Percentiles rank a stretch among this genome's conserved stretches.
These are phyloP conservation scores for Piper betle DNA, from an alignment of 164 flowering plant genomes.

Conservation along the genomic window DNA sequence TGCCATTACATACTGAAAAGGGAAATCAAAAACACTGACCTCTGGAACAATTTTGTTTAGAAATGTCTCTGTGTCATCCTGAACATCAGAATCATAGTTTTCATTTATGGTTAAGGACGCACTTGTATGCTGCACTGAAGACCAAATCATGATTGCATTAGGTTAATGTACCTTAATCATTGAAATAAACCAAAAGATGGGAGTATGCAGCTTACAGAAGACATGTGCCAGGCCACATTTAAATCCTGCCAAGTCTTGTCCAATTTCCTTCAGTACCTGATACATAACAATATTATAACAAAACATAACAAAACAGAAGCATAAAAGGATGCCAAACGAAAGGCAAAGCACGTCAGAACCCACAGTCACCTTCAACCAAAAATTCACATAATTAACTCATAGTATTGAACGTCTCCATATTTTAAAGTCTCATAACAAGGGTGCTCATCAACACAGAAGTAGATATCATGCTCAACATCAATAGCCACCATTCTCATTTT, in stretches of 20 bases:
- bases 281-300: neutral
- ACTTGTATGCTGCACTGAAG: constrained; percentile 96
- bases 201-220: constrained; percentile 45
- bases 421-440: neutral
- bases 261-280: constrained; percentile 82
- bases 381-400: neutral
- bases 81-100: constrained; percentile 92
- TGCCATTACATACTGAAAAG: neutral
- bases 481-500: too few species aligned
- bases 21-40: constrained; percentile 24
- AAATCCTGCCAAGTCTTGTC: constrained; percentile 67
- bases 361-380: neutral
- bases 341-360: neutral
- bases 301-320: neutral
- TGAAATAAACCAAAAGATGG: neutral
- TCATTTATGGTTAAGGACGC: constrained; percentile 96
- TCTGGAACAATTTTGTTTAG: constrained; percentile 87
- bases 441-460: too few species aligned
- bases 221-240: constrained; percentile 90
- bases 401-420: neutral
- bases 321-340: neutral
- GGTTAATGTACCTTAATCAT: neutral
- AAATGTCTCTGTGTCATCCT: constrained; percentile 89
- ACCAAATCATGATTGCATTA: neutral
- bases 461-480: too few species aligned